A percentile compares a stretch with the other conserved stretches of the same genome.
phyloP scores from a whole-genome alignment of 108 stramenopile genomes.

The Bacterosira constricta region DNA sequence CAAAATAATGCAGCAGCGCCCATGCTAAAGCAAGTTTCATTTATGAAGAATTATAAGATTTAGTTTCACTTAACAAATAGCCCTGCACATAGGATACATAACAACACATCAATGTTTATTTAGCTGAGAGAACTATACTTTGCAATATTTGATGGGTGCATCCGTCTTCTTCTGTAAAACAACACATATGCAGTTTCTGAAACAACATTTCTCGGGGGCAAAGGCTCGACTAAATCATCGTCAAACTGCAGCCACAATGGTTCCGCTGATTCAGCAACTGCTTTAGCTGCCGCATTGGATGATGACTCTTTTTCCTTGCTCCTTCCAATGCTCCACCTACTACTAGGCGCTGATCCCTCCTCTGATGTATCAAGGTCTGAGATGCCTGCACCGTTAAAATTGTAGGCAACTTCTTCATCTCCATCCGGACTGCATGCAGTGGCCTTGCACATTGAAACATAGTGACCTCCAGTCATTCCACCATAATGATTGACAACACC shows the following conservation, averaged over 20 bases:
- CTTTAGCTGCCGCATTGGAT: constrained; percentile 56
- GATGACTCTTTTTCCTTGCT: constrained; percentile 69
- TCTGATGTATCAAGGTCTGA: constrained; percentile 37
- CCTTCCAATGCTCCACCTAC: constrained; percentile 73
- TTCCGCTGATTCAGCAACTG: constrained; percentile 70
- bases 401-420: constrained; percentile 82
- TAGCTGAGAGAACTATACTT: constrained; percentile 80
- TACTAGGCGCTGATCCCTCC: constrained; percentile 47
- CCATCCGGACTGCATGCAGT: constrained; percentile 84
- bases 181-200: constrained; percentile 93
- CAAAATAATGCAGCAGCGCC: too few species aligned
- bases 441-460: constrained; percentile 93
- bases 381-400: constrained; percentile 68
- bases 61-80: too few species aligned
- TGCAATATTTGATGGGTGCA: constrained; percentile 86
- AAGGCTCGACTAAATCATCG: constrained; percentile 92
- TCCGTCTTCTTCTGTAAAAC: constrained; percentile 87
- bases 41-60: too few species aligned
- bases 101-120: too few species aligned
- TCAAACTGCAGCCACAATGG: constrained; percentile 95
- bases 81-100: too few species aligned
- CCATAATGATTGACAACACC: constrained; percentile 97
- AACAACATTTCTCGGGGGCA: constrained; percentile 79
- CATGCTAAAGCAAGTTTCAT: too few species aligned
- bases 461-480: constrained; percentile 96